Percentiles rank a stretch among this genome's conserved stretches.
phyloP scores from a whole-genome alignment of 345 rosid genomes.

The Heritiera littoralis region DNA sequence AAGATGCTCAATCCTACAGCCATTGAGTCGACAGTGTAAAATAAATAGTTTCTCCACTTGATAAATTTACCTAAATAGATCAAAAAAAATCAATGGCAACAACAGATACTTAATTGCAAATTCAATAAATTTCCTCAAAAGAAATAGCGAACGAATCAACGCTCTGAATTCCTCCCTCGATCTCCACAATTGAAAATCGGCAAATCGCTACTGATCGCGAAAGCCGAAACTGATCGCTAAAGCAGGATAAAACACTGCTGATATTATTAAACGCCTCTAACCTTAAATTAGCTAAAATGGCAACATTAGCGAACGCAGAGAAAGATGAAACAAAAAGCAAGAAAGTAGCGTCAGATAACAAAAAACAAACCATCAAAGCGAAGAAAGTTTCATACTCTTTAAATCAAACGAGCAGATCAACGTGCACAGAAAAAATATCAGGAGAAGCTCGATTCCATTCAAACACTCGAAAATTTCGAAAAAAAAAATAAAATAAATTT shows the following conservation, averaged over 20 bases:
- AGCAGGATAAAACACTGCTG: not conserved
- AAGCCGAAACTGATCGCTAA: not conserved
- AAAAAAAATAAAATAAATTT: not conserved
- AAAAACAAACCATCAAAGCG: not conserved
- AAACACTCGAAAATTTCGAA: not conserved
- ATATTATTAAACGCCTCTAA: not conserved
- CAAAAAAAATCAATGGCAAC: not conserved
- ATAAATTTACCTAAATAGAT: not conserved
- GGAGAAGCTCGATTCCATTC: not conserved
- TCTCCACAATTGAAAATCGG: not conserved
- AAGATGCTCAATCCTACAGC: not conserved
- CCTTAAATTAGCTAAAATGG: not conserved
- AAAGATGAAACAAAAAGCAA: not conserved
- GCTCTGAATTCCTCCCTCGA: not conserved
- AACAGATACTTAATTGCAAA: not conserved
- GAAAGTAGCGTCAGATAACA: not conserved
- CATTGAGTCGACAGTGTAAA: not conserved
- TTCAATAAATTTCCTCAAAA: conserved; percentile 5
- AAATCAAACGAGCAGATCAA: not conserved
- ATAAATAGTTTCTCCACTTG: not conserved
- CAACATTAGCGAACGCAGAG: not conserved
- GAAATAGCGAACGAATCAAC: conserved; percentile 5
- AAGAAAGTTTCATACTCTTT: not conserved
- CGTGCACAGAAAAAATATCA: not conserved
- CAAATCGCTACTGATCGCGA: not conserved